Base-by-base conservation (phyloP, 768 basidiomycete genomes). In the Collybia sordida region DNA sequence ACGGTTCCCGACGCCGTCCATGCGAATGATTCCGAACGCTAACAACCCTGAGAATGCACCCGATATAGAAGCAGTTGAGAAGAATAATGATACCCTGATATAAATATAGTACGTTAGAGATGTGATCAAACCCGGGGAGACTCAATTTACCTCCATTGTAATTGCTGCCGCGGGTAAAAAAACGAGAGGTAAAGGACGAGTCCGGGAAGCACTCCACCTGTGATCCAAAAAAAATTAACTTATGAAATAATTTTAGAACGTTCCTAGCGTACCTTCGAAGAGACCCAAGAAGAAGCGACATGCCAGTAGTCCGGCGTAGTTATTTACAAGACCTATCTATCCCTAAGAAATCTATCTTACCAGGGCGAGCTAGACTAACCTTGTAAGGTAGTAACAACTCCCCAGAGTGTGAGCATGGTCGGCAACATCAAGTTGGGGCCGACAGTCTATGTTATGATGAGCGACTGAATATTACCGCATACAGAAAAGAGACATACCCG, bases 31-130 rank as follows among this genome's bases (percentile, higher is more conserved):
- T 1, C 79, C 83, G 36, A 77, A 73, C 0, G 86, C 85, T 18
- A 90, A 74, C 3, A 88, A 71, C 27, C 88, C 86, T 1, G 82
- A 84, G 59, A 87, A 85, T 0, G 83, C 82, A 2, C 83, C 83
- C 0, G 86, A 80, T 19, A 84, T 67, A 1, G 81, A 81, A 2
- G 82, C 72, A 0, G 75, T 66, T 7, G 75, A 74, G 63, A 78
- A 79, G 67, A 80, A 78, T 18, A 69, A 66, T 6, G 75, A 70
- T 42, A 80, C 65, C 53, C 72, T 74, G 53, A 14, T 69, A 55
- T 46, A 72, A 66, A 24, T 35, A 40, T 14, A 19, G 45, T 4
- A 34, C 8, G 2, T 14, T 19, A 4, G 31, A 19, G 9, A 27
- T 4, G 25, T 4, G 9, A 11, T 3, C 9, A 31, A 31, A 14